Conservation (phyloP, 192 early-diverging fungal species). For the Phlyctochytrium planicorne region DNA sequence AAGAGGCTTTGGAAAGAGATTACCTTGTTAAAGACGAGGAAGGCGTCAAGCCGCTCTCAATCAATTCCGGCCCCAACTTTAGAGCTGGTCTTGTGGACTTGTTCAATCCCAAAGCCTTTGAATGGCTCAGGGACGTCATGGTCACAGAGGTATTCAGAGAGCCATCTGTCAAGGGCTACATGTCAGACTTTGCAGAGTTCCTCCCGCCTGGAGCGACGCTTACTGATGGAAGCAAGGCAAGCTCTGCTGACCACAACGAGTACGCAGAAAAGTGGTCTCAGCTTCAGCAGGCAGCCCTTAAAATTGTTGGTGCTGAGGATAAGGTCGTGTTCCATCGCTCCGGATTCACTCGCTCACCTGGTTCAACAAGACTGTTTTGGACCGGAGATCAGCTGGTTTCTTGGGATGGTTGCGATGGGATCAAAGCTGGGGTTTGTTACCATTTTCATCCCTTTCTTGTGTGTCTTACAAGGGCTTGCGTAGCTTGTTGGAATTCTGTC, state of each 20-base stretch:
- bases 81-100: conserved; percentile 38
- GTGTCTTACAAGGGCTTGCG: background rate
- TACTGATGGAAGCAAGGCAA: conserved; percentile 4
- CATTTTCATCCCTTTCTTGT: background rate
- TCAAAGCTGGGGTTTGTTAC: conserved; percentile 38
- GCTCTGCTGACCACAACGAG: conserved; percentile 30
- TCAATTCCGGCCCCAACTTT: conserved; percentile 25
- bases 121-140: conserved; percentile 38
- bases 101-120: conserved; percentile 33
- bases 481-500: conserved; percentile 39
- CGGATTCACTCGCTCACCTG: conserved; percentile 32
- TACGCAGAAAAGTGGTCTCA: conserved; percentile 39
- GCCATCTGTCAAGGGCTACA: conserved; percentile 30
- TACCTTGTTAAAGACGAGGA: conserved; percentile 25
- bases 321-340: conserved; percentile 32
- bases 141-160: conserved; percentile 29
- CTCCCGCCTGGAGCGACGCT: conserved; percentile 21
- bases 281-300: conserved; percentile 27
- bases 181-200: conserved; percentile 41
- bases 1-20: conserved; percentile 28
- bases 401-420: conserved; percentile 43
- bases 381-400: conserved; percentile 42
- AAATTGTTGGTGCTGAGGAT: conserved; percentile 27
- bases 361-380: conserved; percentile 37
- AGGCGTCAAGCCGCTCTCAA: background rate